phyloP scores from a whole-genome alignment of 192 early-diverging fungal genomes.

The Funneliformis mosseae region DNA sequence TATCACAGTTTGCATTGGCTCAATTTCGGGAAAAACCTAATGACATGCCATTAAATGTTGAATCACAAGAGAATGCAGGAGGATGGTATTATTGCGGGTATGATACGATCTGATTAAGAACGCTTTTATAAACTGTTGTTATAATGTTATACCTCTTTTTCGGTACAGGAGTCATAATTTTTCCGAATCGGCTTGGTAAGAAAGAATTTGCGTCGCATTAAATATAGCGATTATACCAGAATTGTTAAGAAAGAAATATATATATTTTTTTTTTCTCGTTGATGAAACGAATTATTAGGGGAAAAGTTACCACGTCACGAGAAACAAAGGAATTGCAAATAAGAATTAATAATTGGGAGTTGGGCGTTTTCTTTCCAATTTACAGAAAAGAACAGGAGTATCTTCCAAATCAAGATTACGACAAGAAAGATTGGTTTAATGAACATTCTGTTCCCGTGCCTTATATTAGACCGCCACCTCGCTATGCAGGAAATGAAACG shows the following conservation, averaged over 20 bases:
- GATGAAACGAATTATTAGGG: background rate
- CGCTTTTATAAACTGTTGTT: background rate
- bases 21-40: background rate
- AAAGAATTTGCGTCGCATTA: background rate
- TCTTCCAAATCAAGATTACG: background rate
- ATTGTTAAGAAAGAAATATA: no score
- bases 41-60: background rate
- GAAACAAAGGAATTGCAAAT: conserved; percentile 4
- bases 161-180: conserved; percentile 20
- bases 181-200: conserved; percentile 7
- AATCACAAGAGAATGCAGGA: no score
- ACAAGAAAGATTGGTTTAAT: conserved; percentile 1
- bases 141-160: background rate
- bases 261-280: background rate
- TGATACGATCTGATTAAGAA: background rate
- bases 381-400: background rate
- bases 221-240: no score
- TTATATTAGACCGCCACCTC: conserved; percentile 1
- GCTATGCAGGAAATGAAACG: background rate
- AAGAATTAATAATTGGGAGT: conserved; percentile 28
- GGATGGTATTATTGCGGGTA: conserved; percentile 32
- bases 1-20: background rate
- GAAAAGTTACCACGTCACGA: conserved; percentile 10
- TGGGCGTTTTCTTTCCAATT: conserved; percentile 16
- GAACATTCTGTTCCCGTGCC: background rate